These are phyloP conservation scores for Bertia moriformis DNA, from an alignment of 2,329 filamentous ascomycete species.

Conservation along the genomic window DNA sequence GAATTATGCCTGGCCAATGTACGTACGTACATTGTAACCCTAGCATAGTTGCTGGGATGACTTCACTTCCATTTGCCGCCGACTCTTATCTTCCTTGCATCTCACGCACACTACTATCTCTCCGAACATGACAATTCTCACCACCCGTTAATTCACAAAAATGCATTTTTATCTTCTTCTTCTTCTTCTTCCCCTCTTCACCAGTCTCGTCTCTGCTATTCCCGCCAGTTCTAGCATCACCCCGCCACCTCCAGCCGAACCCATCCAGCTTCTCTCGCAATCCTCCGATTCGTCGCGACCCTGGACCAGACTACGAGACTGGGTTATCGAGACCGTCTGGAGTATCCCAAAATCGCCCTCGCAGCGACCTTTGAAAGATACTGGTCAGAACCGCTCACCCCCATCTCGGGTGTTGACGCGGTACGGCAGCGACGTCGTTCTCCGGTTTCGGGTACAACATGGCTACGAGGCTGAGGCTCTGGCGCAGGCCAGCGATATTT, in stretches of 20 bases:
- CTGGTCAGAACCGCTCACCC: neutral
- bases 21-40: too few species aligned
- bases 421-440: conserved; percentile 46
- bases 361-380: neutral
- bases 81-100: too few species aligned
- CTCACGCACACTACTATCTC: too few species aligned
- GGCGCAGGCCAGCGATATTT: conserved; percentile 38
- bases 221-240: conserved; percentile 1
- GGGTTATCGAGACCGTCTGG: neutral
- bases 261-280: neutral
- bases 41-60: too few species aligned
- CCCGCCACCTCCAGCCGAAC: neutral
- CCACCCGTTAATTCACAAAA: too few species aligned
- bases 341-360: neutral
- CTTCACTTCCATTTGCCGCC: too few species aligned
- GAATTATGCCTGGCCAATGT: too few species aligned
- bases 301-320: neutral
- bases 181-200: neutral
- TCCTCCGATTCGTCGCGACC: neutral
- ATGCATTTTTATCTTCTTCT: too few species aligned
- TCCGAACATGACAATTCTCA: too few species aligned
- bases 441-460: conserved; percentile 43
- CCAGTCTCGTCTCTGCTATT: neutral
- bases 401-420: neutral
- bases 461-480: conserved; percentile 37